Percentiles rank a stretch among this genome's conserved stretches.
These are phyloP conservation scores for Umbelopsis ramanniana DNA, from an alignment of 192 early-diverging fungal genomes.

Conservation along the genomic window DNA sequence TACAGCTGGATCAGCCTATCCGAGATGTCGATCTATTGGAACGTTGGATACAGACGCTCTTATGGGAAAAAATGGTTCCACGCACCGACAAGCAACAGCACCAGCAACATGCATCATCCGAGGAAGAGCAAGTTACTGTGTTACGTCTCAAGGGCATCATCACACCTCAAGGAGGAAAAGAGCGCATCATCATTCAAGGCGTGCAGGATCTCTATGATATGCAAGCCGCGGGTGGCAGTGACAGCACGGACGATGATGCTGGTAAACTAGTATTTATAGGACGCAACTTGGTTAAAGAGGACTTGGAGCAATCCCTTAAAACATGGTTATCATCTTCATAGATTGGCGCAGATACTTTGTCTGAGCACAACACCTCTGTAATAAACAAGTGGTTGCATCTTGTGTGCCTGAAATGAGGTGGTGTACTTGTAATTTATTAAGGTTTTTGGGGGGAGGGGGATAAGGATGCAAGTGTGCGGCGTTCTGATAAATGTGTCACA, in stretches of 20 bases:
- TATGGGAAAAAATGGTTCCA: conserved; percentile 63
- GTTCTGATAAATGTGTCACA: background rate
- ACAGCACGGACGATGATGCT: conserved; percentile 29
- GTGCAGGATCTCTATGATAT: conserved; percentile 73
- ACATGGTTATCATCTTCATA: conserved; percentile 18
- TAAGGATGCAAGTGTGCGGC: background rate
- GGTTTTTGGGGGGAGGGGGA: background rate
- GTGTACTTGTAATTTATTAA: background rate
- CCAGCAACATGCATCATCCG: background rate
- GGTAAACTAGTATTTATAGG: conserved; percentile 50
- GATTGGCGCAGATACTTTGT: background rate
- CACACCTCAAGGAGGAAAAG: conserved; percentile 29
- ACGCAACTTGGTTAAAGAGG: conserved; percentile 29
- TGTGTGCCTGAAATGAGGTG: background rate
- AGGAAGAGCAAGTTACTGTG: conserved; percentile 43
- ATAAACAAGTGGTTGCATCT: no score
- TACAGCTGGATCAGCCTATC: conserved; percentile 43
- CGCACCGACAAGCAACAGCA: background rate
- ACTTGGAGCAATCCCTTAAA: conserved; percentile 31
- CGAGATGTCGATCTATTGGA: conserved; percentile 49
- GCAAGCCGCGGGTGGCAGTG: conserved; percentile 47
- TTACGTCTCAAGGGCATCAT: conserved; percentile 68
- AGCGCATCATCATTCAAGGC: conserved; percentile 57
- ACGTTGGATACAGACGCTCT: conserved; percentile 62
- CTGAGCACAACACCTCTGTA: no score